These are phyloP conservation scores for Apiospora hydei DNA, from an alignment of 2,329 filamentous ascomycete genomes.

Conservation along the genomic window DNA sequence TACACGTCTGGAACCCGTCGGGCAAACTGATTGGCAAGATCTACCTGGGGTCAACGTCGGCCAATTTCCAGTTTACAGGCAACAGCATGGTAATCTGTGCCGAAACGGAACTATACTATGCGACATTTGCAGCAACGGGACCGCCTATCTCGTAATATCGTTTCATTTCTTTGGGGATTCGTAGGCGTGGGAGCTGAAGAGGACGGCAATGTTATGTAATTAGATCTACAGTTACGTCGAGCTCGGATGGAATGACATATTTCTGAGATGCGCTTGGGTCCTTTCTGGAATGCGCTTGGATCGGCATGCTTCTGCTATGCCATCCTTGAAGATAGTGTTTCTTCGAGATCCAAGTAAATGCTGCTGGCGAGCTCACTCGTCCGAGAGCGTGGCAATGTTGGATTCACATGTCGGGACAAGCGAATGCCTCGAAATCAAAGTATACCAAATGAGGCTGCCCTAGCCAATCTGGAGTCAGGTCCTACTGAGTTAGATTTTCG, in stretches of 20 bases:
- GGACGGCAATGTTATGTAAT: background rate
- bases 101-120: conserved; percentile 50
- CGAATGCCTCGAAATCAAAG: background rate
- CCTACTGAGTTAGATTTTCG: background rate
- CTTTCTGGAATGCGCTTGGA: background rate
- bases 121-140: conserved; percentile 37
- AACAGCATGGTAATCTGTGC: conserved; percentile 51
- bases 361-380: background rate
- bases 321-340: background rate
- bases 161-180: background rate
- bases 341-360: background rate
- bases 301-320: background rate
- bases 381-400: background rate
- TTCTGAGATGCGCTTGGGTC: background rate
- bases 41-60: conserved; percentile 52
- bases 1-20: conserved; percentile 57
- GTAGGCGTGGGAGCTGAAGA: background rate
- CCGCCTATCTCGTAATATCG: background rate
- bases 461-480: background rate
- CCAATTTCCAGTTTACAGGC: conserved; percentile 59
- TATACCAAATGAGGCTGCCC: background rate
- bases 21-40: conserved; percentile 65
- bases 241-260: background rate
- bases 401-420: background rate
- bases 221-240: background rate